Conservation (phyloP, 192 early-diverging fungal species). For the Spinellus fusiger region DNA sequence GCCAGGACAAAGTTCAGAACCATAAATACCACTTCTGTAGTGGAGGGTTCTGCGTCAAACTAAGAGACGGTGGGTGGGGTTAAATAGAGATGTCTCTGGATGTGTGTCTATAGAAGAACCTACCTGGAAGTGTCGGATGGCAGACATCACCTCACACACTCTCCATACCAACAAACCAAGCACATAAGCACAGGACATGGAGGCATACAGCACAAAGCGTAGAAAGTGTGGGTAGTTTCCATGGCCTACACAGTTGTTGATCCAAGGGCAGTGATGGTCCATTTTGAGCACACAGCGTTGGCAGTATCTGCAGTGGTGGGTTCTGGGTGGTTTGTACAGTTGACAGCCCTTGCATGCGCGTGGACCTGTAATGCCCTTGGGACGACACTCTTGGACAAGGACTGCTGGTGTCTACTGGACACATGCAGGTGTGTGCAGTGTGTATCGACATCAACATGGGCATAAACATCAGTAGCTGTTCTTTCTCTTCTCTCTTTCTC, state of each 20-base stretch:
- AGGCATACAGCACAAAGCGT: conserved; percentile 73
- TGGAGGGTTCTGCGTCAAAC: conserved; percentile 30
- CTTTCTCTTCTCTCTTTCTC: neutral
- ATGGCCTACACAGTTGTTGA: conserved; percentile 82
- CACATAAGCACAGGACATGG: conserved; percentile 48
- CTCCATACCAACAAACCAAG: conserved; percentile 52
- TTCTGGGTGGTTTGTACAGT: conserved; percentile 65
- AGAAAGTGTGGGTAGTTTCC: conserved; percentile 69
- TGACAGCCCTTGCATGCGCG: conserved; percentile 66
- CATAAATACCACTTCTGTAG: conserved; percentile 60
- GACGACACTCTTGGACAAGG: conserved; percentile 37
- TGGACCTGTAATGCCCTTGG: conserved; percentile 50
- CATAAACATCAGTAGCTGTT: neutral
- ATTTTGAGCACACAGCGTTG: conserved; percentile 82
- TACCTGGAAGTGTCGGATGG: conserved; percentile 26
- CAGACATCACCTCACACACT: conserved; percentile 42
- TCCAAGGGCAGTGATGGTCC: conserved; percentile 93
- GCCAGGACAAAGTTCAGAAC: conserved; percentile 72
- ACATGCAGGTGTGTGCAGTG: neutral
- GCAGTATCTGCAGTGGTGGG: conserved; percentile 76
- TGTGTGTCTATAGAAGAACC: neutral
- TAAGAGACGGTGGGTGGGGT: neutral
- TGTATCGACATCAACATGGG: too few relatives aligned
- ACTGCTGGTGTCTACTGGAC: conserved; percentile 15
- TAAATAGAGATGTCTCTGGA: neutral